These are phyloP conservation scores for Boletus calvinii DNA, from an alignment of 1,284 basidiomycete species.

Conservation along the genomic window DNA sequence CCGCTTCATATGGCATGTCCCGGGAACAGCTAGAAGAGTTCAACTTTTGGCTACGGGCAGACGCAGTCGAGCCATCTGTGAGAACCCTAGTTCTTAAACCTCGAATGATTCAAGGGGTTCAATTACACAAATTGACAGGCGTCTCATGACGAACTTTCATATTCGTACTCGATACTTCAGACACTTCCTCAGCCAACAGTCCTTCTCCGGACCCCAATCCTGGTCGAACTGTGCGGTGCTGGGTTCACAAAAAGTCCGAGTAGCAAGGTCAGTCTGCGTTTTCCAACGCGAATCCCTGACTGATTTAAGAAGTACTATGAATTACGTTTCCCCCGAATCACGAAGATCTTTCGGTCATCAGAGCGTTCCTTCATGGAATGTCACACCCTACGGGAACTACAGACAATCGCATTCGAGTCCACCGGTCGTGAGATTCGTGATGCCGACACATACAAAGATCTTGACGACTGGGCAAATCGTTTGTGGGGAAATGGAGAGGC, in stretches of 20 bases:
- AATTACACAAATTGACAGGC: slow-evolving; percentile 18
- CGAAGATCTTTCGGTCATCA: slow-evolving; percentile 57
- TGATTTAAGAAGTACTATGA: slow-evolving; percentile 64
- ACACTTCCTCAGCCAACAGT: slow-evolving; percentile 54
- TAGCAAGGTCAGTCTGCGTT: slow-evolving; percentile 47
- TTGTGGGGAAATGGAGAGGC: slow-evolving; percentile 28
- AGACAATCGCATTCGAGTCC: slow-evolving; percentile 49
- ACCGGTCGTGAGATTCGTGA: slow-evolving; percentile 48
- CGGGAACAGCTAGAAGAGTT: slow-evolving; percentile 66
- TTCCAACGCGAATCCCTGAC: neutral
- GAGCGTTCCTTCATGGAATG: slow-evolving; percentile 67
- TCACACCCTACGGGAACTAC: slow-evolving; percentile 45
- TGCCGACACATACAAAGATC: slow-evolving; percentile 32
- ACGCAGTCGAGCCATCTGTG: slow-evolving; percentile 36
- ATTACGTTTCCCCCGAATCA: slow-evolving; percentile 77
- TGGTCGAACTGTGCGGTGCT: slow-evolving; percentile 76
- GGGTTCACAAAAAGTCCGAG: slow-evolving; percentile 69
- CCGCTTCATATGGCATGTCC: slow-evolving; percentile 68
- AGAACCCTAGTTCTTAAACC: slow-evolving; percentile 2
- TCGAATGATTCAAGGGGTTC: neutral
- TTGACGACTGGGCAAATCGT: slow-evolving; percentile 34
- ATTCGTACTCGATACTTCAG: slow-evolving; percentile 50
- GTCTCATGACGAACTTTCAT: slow-evolving; percentile 40
- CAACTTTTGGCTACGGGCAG: slow-evolving; percentile 61
- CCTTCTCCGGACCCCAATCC: slow-evolving; percentile 61